These are phyloP conservation scores for Apiotrichum sp. DNA, from an alignment of 1,284 basidiomycete species.

Conservation along the genomic window DNA sequence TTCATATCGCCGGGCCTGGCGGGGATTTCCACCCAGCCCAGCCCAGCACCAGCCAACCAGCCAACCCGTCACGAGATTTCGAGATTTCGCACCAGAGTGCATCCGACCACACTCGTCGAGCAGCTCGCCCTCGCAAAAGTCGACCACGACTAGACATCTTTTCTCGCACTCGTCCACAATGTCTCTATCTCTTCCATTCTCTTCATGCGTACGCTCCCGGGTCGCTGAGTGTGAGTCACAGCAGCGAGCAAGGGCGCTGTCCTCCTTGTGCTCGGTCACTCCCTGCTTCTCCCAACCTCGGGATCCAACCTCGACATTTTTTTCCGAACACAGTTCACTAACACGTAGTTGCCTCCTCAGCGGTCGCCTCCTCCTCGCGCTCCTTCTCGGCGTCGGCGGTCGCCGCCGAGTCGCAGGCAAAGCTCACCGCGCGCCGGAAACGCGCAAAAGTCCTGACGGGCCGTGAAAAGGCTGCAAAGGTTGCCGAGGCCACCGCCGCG, in stretches of 20 bases:
- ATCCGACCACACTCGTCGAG: too few relatives aligned
- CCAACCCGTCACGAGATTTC: too few relatives aligned
- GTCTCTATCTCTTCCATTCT: neutral
- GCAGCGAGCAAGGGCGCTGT: neutral
- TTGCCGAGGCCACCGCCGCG: slow-evolving; percentile 4
- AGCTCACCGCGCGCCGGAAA: slow-evolving; percentile 14
- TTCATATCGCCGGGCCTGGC: neutral
- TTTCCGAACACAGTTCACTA: neutral
- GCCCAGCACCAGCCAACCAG: too few relatives aligned
- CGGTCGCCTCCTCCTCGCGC: slow-evolving; percentile 3
- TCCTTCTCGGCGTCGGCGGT: neutral
- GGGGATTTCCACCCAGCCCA: too few relatives aligned
- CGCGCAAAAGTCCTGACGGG: slow-evolving; percentile 10
- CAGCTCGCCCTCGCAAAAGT: slow-evolving; percentile 1
- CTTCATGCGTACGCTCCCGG: neutral
- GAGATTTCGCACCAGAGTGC: too few relatives aligned
- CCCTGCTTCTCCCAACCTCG: too few relatives aligned
- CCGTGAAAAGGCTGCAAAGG: neutral
- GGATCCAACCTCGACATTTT: too few relatives aligned
- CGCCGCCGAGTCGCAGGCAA: slow-evolving; percentile 8
- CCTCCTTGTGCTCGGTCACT: neutral
- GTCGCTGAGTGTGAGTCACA: slow-evolving; percentile 2
- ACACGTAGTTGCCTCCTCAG: neutral
- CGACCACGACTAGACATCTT: neutral
- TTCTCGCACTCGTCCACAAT: slow-evolving; percentile 1